Percentiles rank a stretch among this genome's conserved stretches.
Conservation (phyloP, 2,329 filamentous ascomycete species). For the Colletotrichum theobromicola region DNA sequence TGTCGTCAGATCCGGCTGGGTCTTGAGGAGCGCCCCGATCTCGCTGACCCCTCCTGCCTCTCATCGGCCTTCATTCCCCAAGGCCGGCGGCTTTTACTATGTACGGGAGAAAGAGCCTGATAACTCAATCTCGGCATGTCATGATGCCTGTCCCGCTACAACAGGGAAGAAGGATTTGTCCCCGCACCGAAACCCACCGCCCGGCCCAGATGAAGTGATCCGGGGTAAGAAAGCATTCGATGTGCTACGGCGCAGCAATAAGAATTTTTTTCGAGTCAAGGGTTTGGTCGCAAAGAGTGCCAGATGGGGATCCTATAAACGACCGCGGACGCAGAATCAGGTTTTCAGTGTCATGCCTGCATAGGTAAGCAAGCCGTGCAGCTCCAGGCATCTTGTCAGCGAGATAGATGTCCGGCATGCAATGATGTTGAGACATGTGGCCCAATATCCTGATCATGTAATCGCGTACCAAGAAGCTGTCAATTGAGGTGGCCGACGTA, state of each 20-base stretch:
- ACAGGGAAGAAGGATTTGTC: background rate
- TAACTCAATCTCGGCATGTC: background rate
- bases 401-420: background rate
- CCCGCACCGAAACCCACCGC: background rate
- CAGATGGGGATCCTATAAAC: background rate
- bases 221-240: background rate
- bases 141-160: background rate
- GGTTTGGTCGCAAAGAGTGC: background rate
- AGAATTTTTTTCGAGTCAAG: background rate
- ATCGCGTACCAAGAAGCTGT: background rate
- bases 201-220: slow-evolving; percentile 6
- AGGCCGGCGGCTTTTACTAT: background rate
- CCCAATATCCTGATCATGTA: background rate
- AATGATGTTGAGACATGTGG: background rate
- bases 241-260: background rate
- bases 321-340: background rate
- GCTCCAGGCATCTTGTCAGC: background rate
- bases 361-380: background rate
- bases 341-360: background rate
- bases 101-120: background rate
- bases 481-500: background rate
- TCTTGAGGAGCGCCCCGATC: background rate
- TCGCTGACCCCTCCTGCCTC: background rate
- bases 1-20: background rate
- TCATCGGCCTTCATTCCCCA: background rate